Evolutionary conservation across 345 rosid genomes (phyloP).

Genomic region (Kandelia obovata): DNA sequence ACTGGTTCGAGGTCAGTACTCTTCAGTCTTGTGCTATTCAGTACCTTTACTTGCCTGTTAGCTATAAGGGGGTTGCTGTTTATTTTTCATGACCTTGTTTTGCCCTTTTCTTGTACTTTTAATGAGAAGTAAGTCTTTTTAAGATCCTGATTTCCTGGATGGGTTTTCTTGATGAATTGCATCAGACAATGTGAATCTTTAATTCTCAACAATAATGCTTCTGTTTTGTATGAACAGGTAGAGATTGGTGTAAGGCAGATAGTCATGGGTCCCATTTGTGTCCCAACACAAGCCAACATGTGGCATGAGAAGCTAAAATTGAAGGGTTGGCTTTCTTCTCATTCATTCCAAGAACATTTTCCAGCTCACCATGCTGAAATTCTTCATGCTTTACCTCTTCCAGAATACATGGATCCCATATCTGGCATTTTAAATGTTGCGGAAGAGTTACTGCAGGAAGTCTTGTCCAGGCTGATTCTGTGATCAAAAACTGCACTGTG

Average conservation of each 20-base stretch:
- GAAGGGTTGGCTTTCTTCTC: constrained; percentile 88
- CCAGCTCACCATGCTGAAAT: constrained; percentile 74
- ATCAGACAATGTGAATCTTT: not conserved
- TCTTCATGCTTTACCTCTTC: constrained; percentile 63
- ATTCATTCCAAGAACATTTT: constrained; percentile 69
- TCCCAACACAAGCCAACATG: constrained; percentile 48
- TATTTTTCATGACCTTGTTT: not conserved
- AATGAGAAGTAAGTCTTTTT: not conserved
- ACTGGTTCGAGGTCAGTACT: constrained; percentile 86
- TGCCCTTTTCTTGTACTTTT: no score
- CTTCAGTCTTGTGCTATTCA: not conserved
- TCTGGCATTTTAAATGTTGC: constrained; percentile 69
- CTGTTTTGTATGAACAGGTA: constrained; percentile 50
- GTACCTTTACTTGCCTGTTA: not conserved
- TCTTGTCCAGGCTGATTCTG: constrained; percentile 44
- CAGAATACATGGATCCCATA: constrained; percentile 75
- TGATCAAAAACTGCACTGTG: constrained; percentile 57
- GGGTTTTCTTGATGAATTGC: not conserved
- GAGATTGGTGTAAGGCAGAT: constrained; percentile 71
- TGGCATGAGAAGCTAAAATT: constrained; percentile 75
- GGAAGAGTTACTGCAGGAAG: constrained; percentile 51
- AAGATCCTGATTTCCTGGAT: not conserved
- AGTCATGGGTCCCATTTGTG: constrained; percentile 70
- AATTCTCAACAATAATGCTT: constrained; percentile 1
- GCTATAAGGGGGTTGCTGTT: constrained; percentile 5